Conservation (phyloP, 2,329 filamentous ascomycete genomes). For the Phialophora verrucosa region DNA sequence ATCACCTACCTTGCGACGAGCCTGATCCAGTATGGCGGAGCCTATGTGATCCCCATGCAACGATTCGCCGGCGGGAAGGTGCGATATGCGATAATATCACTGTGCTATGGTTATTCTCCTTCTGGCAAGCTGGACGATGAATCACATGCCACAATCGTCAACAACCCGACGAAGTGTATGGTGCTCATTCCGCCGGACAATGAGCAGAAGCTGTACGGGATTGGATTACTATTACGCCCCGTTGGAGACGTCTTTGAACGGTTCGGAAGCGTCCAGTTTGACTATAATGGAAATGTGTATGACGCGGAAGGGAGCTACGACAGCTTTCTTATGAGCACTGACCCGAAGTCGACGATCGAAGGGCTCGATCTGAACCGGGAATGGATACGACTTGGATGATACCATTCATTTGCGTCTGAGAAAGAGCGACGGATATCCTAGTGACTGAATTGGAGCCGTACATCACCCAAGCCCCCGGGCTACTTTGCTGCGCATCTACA, state of each 20-base stretch:
- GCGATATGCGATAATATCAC: constrained; percentile 1
- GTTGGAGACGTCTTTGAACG: not conserved
- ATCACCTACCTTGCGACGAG: not conserved
- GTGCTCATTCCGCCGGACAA: not conserved
- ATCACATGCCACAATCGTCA: not conserved
- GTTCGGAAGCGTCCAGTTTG: not conserved
- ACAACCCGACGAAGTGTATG: not conserved
- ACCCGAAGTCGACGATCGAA: constrained; percentile 3
- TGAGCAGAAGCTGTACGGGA: constrained; percentile 2
- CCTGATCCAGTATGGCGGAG: not conserved
- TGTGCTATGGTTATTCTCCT: not conserved
- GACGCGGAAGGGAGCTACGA: not conserved
- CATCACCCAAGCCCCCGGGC: not conserved
- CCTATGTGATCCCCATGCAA: not conserved
- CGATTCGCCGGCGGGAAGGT: not conserved
- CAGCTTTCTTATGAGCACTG: not conserved
- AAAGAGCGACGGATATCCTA: not conserved
- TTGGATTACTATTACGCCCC: not conserved
- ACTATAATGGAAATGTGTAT: constrained; percentile 1
- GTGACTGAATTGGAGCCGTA: not conserved
- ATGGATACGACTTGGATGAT: constrained; percentile 2
- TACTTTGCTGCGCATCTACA: not conserved
- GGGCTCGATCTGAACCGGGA: constrained; percentile 1
- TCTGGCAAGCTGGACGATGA: not conserved
- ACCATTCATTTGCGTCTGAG: not conserved